phyloP scores from a whole-genome alignment of 257 asterid genomes.

The Solanum ossicruentum region DNA sequence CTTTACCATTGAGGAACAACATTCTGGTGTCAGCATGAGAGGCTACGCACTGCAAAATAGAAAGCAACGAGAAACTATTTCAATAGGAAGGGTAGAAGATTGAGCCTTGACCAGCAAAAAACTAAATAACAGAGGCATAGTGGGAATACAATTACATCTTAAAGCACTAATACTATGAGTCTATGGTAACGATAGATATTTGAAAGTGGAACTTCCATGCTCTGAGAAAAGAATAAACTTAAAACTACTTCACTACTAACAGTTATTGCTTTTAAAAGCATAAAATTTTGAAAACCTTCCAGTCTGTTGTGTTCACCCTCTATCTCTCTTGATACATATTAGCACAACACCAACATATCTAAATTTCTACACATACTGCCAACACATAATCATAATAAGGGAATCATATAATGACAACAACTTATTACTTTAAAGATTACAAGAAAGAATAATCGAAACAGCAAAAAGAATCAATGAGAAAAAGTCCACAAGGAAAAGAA shows the following conservation, averaged over 20 bases:
- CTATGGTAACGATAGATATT: background rate
- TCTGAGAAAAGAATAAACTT: background rate
- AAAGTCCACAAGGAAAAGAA: background rate
- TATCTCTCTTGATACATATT: background rate
- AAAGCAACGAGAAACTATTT: background rate
- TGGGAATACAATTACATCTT: background rate
- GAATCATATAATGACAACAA: background rate
- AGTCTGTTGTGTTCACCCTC: background rate
- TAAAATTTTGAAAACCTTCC: background rate
- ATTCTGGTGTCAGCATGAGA: constrained; percentile 19
- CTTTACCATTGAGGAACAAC: constrained; percentile 15
- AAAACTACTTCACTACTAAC: background rate
- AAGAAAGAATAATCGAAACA: background rate
- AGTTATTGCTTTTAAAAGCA: background rate
- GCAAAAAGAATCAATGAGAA: background rate
- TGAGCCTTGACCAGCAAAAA: background rate
- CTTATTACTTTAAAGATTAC: background rate
- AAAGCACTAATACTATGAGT: background rate
- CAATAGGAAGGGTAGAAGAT: background rate
- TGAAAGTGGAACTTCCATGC: background rate
- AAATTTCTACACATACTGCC: background rate
- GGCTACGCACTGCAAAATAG: constrained; percentile 26
- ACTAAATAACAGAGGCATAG: background rate
- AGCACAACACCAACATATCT: background rate
- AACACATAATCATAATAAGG: background rate